Evolutionary conservation across 257 asterid species (phyloP).

Genomic region (Datura wrightii): DNA sequence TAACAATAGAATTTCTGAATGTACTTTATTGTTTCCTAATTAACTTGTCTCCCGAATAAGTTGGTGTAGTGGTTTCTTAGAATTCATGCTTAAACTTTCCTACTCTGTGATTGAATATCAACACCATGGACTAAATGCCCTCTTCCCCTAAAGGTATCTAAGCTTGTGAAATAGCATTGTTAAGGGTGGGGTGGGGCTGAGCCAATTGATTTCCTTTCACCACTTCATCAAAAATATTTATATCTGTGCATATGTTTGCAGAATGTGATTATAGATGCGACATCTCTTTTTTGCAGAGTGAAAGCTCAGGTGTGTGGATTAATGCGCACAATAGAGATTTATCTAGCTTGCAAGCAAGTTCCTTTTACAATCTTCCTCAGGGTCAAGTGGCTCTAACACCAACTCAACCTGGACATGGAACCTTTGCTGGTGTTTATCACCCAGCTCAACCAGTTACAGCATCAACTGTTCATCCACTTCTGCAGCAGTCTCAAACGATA

Average conservation of each 20-base stretch:
- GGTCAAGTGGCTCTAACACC: constrained; percentile 82
- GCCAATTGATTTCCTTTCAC: constrained; percentile 3
- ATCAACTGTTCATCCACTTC: constrained; percentile 68
- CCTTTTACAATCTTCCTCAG: constrained; percentile 84
- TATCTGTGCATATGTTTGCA: neutral
- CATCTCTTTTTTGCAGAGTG: constrained; percentile 58
- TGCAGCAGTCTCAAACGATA: constrained; percentile 85
- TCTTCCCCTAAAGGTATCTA: neutral
- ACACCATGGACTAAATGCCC: neutral
- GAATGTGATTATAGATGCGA: constrained; percentile 30
- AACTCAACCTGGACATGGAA: constrained; percentile 75
- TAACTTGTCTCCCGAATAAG: neutral
- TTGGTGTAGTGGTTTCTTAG: neutral
- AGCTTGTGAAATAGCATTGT: constrained; percentile 13
- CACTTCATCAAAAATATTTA: neutral
- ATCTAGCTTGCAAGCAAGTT: constrained; percentile 70
- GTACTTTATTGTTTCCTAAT: neutral
- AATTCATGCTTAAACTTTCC: neutral
- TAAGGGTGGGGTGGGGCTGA: neutral
- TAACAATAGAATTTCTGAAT: constrained; percentile 20
- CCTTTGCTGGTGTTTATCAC: constrained; percentile 76
- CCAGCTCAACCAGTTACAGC: constrained; percentile 78
- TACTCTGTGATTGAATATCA: constrained; percentile 10
- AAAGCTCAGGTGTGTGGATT: constrained; percentile 82
- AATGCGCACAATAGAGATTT: constrained; percentile 71